These are phyloP conservation scores for Flaveria ramosissima DNA, from an alignment of 129 eudicot species.

Conservation along the genomic window DNA sequence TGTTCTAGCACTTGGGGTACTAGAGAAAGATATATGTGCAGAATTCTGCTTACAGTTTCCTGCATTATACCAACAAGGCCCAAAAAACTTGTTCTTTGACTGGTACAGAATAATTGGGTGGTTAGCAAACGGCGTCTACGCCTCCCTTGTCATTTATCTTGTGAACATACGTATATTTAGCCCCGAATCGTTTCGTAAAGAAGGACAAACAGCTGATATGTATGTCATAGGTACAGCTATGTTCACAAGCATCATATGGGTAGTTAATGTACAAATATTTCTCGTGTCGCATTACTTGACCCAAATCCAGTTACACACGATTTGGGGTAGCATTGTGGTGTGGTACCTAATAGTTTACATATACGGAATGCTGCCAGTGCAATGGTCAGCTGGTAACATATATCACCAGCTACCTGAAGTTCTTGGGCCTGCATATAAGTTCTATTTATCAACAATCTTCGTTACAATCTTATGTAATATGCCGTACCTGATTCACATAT, in stretches of 20 bases:
- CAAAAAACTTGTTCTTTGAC: conserved; percentile 53
- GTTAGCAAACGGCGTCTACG: conserved; percentile 53
- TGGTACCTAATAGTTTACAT: conserved; percentile 57
- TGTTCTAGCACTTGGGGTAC: conserved; percentile 66
- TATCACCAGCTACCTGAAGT: conserved; percentile 48
- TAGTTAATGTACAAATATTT: conserved; percentile 62
- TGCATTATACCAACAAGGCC: conserved; percentile 74
- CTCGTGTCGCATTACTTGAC: conserved; percentile 61
- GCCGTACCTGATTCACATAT: conserved; percentile 50
- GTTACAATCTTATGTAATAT: conserved; percentile 49
- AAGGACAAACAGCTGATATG: conserved; percentile 58
- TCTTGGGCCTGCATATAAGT: conserved; percentile 51
- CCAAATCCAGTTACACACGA: conserved; percentile 50
- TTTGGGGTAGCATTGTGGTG: conserved; percentile 62
- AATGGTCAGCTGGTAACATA: conserved; percentile 36
- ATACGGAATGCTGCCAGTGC: conserved; percentile 48
- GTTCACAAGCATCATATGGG: conserved; percentile 72
- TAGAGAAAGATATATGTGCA: conserved; percentile 68
- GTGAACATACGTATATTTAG: conserved; percentile 40
- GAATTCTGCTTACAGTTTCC: conserved; percentile 76
- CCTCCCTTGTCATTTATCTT: conserved; percentile 51
- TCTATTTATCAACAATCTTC: conserved; percentile 47
- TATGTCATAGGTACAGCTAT: conserved; percentile 54
- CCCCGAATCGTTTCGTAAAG: conserved; percentile 41
- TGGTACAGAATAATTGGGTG: conserved; percentile 78